These are phyloP conservation scores for Aphanomyces stellatus DNA, from an alignment of 352 stramenopile genomes.

Conservation along the genomic window DNA sequence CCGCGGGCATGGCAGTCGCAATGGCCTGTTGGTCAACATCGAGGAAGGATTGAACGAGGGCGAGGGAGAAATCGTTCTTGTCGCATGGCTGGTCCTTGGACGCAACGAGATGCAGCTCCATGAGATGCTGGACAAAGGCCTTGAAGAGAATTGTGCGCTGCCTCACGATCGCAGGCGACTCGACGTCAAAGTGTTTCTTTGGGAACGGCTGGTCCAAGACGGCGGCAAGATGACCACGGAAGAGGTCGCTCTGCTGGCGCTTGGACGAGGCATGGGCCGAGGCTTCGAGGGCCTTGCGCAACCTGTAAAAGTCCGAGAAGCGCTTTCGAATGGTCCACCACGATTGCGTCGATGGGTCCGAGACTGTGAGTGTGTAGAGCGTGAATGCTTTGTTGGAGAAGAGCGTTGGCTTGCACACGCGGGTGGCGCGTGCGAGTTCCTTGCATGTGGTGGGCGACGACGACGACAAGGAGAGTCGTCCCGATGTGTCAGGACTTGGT, in stretches of 20 bases:
- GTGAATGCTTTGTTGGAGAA: conserved; percentile 2
- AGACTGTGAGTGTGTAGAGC: background rate
- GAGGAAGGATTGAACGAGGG: background rate
- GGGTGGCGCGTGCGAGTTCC: background rate
- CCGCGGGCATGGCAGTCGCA: background rate
- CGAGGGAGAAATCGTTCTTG: background rate
- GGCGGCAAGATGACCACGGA: background rate
- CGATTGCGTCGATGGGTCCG: background rate
- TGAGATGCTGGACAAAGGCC: background rate
- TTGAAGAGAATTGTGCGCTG: conserved; percentile 2
- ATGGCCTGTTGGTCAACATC: too few species aligned
- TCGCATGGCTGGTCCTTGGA: background rate
- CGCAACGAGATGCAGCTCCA: too few species aligned
- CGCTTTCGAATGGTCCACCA: conserved; percentile 13
- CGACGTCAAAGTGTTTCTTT: conserved; percentile 8
- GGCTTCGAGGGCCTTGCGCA: background rate
- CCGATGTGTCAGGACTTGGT: too few species aligned
- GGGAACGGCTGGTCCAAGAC: conserved; percentile 9
- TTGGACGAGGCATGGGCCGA: background rate
- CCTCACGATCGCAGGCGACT: background rate
- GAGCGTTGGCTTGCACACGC: background rate
- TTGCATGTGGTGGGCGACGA: background rate
- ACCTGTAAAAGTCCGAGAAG: background rate
- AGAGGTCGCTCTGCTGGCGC: background rate
- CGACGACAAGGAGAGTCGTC: too few species aligned